These are phyloP conservation scores for Strigomonas culicis DNA, from an alignment of 208 protist genomes.

Conservation along the genomic window DNA sequence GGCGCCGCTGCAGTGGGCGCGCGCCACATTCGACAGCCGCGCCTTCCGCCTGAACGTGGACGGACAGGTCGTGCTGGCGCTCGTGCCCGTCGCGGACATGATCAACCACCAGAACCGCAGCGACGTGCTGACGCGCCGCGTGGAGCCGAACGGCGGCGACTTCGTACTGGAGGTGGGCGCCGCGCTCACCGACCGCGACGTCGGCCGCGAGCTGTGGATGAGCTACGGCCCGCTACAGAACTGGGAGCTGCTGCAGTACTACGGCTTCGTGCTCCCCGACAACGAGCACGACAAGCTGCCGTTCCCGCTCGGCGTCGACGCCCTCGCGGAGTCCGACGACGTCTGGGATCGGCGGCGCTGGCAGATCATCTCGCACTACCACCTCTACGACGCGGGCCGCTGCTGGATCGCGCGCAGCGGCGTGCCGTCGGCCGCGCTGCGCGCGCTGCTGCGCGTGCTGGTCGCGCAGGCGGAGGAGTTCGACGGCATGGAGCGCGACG, in stretches of 20 bases:
- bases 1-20: slow-evolving; percentile 70
- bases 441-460: slow-evolving; percentile 70
- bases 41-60: slow-evolving; percentile 89
- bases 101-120: slow-evolving; percentile 83
- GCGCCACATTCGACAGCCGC: slow-evolving; percentile 86
- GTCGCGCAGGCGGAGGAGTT: slow-evolving; percentile 77
- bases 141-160: slow-evolving; percentile 58
- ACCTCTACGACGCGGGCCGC: slow-evolving; percentile 37
- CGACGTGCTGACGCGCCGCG: slow-evolving; percentile 73
- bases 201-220: slow-evolving; percentile 87
- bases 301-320: slow-evolving; percentile 54
- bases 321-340: not conserved
- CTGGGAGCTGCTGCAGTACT: slow-evolving; percentile 89
- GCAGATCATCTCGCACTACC: slow-evolving; percentile 38
- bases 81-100: slow-evolving; percentile 88
- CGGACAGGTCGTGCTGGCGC: slow-evolving; percentile 46
- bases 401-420: slow-evolving; percentile 65
- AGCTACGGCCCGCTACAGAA: slow-evolving; percentile 93
- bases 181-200: slow-evolving; percentile 38
- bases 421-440: slow-evolving; percentile 52
- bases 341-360: slow-evolving; percentile 54
- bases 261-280: slow-evolving; percentile 84
- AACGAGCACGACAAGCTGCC: slow-evolving; percentile 85
- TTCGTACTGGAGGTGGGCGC: slow-evolving; percentile 84
- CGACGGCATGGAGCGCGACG: slow-evolving; percentile 41